These are phyloP conservation scores for Citropsis articulata DNA, from an alignment of 345 rosid genomes.

Conservation along the genomic window DNA sequence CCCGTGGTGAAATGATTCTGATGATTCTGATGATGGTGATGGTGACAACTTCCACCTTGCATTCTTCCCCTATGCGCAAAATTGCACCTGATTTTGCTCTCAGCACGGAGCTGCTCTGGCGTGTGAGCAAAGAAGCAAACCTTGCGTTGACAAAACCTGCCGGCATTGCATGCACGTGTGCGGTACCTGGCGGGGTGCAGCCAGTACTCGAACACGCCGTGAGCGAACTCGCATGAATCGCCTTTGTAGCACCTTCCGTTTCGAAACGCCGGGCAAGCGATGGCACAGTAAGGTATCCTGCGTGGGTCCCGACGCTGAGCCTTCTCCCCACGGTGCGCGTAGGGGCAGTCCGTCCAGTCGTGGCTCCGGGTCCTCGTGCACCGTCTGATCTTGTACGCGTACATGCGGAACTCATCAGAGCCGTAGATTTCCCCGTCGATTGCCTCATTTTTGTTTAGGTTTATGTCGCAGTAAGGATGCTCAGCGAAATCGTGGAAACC, in stretches of 20 bases:
- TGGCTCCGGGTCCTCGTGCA: constrained; percentile 72
- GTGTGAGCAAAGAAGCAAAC: constrained; percentile 89
- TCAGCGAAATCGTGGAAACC: constrained; percentile 26
- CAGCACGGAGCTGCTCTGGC: constrained; percentile 59
- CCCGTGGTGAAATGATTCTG: constrained; percentile 11
- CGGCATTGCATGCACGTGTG: constrained; percentile 71
- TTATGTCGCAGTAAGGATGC: constrained; percentile 28
- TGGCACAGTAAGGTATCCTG: constrained; percentile 53
- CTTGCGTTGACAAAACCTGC: constrained; percentile 55
- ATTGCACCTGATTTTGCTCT: constrained; percentile 24
- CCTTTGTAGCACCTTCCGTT: constrained; percentile 65
- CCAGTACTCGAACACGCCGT: constrained; percentile 88
- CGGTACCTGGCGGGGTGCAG: constrained; percentile 77
- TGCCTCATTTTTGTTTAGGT: constrained; percentile 23
- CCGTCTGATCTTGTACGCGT: constrained; percentile 71
- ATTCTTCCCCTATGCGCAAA: constrained; percentile 18
- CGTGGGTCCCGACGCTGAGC: constrained; percentile 93
- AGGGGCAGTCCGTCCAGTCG: constrained; percentile 96
- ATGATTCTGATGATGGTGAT: not conserved
- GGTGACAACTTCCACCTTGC: constrained; percentile 4
- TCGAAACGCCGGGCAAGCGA: constrained; percentile 70
- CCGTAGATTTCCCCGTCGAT: constrained; percentile 38
- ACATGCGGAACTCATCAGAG: constrained; percentile 83
- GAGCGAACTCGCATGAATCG: constrained; percentile 63
- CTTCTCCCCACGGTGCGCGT: constrained; percentile 85